Evolutionary conservation across 305 asterid species (phyloP).

Genomic region (Rubia tinctorum): DNA sequence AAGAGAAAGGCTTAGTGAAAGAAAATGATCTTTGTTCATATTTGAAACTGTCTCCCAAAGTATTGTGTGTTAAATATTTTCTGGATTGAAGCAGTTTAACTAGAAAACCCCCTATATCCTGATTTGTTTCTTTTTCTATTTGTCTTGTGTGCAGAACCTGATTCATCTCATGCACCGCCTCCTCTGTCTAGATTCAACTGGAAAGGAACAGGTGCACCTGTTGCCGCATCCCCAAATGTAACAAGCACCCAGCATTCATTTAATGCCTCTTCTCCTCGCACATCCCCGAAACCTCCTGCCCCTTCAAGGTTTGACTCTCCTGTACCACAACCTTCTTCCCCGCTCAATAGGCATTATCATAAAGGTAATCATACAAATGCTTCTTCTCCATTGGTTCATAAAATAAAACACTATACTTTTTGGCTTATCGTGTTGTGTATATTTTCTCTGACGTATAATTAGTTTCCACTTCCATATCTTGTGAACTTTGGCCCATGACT

Average conservation of each 20-base stretch:
- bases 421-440: slow-evolving; percentile 9
- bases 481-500: slow-evolving; percentile 10
- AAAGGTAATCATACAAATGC: slow-evolving; percentile 27
- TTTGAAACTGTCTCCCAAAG: background rate
- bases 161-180: slow-evolving; percentile 37
- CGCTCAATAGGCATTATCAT: slow-evolving; percentile 31
- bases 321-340: slow-evolving; percentile 27
- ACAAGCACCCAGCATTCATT: slow-evolving; percentile 29
- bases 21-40: background rate
- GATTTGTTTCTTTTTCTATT: background rate
- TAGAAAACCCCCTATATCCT: background rate
- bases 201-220: slow-evolving; percentile 37
- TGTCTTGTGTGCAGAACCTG: slow-evolving; percentile 33
- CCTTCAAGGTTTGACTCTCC: slow-evolving; percentile 32
- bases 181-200: slow-evolving; percentile 47
- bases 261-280: slow-evolving; percentile 52
- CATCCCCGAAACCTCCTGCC: slow-evolving; percentile 37
- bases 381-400: slow-evolving; percentile 44
- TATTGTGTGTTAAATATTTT: background rate
- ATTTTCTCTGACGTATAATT: slow-evolving; percentile 11
- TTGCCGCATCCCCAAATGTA: slow-evolving; percentile 45
- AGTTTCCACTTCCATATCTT: slow-evolving; percentile 1
- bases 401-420: slow-evolving; percentile 8
- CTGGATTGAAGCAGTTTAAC: background rate
- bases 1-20: background rate